These are phyloP conservation scores for Beauveria sp. DNA, from an alignment of 2,329 filamentous ascomycete genomes.

Conservation along the genomic window DNA sequence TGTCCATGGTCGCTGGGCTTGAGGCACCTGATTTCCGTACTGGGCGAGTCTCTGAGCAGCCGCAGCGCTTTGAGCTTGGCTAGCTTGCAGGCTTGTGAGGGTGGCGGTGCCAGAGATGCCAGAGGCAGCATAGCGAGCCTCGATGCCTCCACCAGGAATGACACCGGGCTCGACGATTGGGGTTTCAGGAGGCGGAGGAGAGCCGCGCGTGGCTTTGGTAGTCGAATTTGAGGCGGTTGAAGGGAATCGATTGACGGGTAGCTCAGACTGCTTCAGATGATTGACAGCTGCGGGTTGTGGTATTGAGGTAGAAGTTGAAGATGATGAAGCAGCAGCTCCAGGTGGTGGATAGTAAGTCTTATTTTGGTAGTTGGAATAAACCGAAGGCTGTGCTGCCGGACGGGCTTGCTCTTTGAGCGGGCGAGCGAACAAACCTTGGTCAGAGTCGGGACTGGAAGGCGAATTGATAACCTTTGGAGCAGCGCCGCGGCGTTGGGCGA, in stretches of 20 bases:
- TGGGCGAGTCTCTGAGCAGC: conserved; percentile 75
- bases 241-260: conserved; percentile 51
- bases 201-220: conserved; percentile 83
- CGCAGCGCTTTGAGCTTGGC: conserved; percentile 63
- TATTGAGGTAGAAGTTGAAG: conserved; percentile 19
- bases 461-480: conserved; percentile 76
- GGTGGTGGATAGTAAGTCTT: conserved; percentile 57
- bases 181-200: conserved; percentile 90
- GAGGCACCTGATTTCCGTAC: conserved; percentile 47
- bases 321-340: conserved; percentile 28
- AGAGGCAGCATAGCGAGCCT: conserved; percentile 82
- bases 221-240: conserved; percentile 92
- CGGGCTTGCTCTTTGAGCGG: conserved; percentile 39
- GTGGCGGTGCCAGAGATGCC: conserved; percentile 84
- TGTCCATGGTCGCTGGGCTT: conserved; percentile 67
- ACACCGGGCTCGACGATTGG: conserved; percentile 67
- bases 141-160: conserved; percentile 72
- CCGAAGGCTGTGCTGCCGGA: conserved; percentile 32
- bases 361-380: conserved; percentile 43
- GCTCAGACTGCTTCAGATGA: conserved; percentile 30
- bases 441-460: conserved; percentile 67
- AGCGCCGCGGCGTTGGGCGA: conserved; percentile 78
- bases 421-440: conserved; percentile 74
- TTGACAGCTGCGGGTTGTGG: conserved; percentile 16
- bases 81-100: conserved; percentile 59